These are phyloP conservation scores for Penstemon davidsonii DNA, from an alignment of 257 asterid species.

Conservation along the genomic window DNA sequence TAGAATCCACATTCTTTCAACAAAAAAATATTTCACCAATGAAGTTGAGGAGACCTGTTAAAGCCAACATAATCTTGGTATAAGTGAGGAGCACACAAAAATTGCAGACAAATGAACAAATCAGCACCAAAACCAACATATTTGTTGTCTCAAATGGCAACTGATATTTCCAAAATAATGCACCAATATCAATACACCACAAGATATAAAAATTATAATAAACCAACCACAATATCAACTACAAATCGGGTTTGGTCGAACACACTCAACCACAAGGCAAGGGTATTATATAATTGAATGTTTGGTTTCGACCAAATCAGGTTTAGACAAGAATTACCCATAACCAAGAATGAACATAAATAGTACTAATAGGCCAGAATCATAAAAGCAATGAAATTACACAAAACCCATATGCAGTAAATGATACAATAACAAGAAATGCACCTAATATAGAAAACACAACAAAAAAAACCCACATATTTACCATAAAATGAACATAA, in stretches of 20 bases:
- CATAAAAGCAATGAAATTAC: constrained; percentile 4
- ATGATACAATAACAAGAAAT: neutral
- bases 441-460: no score
- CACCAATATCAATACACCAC: constrained; percentile 37
- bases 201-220: neutral
- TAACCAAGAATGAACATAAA: neutral
- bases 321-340: no score
- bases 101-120: constrained; percentile 52
- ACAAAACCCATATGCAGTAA: constrained; percentile 34
- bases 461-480: neutral
- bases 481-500: constrained; percentile 18
- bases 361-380: constrained; percentile 20
- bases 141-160: constrained; percentile 36
- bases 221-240: neutral
- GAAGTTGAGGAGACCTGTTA: constrained; percentile 47
- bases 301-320: no score
- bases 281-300: no score
- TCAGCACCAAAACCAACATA: constrained; percentile 50
- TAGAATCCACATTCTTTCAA: constrained; percentile 39
- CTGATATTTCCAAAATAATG: constrained; percentile 22
- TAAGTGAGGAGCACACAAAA: constrained; percentile 45
- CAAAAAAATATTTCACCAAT: constrained; percentile 36
- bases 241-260: no score
- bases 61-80: constrained; percentile 49
- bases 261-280: no score